Evolutionary conservation across 768 basidiomycete species (phyloP).

Genomic region (Clavulina sp.): DNA sequence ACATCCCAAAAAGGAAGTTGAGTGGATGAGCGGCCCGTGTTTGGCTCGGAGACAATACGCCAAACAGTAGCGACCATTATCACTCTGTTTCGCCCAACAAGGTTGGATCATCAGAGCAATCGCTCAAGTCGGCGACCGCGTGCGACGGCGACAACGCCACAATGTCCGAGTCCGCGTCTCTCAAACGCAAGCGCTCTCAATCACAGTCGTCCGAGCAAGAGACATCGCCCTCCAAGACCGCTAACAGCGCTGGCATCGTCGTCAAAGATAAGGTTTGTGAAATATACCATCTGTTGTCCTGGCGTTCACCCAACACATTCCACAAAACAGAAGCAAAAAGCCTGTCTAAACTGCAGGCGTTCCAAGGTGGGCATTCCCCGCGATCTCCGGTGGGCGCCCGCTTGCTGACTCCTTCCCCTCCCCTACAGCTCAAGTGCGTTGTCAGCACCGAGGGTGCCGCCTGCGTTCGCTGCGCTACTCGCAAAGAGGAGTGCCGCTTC

Average conservation of each 20-base stretch:
- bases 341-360: neutral
- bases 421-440: neutral
- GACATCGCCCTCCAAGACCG: neutral
- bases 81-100: too few relatives aligned
- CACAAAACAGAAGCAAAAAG: neutral
- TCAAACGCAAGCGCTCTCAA: neutral
- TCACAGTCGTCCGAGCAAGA: neutral
- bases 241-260: neutral
- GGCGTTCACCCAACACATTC: neutral
- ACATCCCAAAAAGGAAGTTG: too few relatives aligned
- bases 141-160: too few relatives aligned
- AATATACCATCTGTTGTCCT: neutral
- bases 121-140: too few relatives aligned
- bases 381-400: neutral
- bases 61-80: too few relatives aligned
- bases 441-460: neutral
- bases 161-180: too few relatives aligned
- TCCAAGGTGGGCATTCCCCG: neutral
- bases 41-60: too few relatives aligned
- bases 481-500: slow-evolving; percentile 1
- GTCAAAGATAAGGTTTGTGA: neutral
- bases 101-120: too few relatives aligned
- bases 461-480: slow-evolving; percentile 1
- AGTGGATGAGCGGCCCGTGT: too few relatives aligned
- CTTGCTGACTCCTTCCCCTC: neutral